These are phyloP conservation scores for Cercospora sp. DNA, from an alignment of 2,329 filamentous ascomycete genomes.

Conservation along the genomic window DNA sequence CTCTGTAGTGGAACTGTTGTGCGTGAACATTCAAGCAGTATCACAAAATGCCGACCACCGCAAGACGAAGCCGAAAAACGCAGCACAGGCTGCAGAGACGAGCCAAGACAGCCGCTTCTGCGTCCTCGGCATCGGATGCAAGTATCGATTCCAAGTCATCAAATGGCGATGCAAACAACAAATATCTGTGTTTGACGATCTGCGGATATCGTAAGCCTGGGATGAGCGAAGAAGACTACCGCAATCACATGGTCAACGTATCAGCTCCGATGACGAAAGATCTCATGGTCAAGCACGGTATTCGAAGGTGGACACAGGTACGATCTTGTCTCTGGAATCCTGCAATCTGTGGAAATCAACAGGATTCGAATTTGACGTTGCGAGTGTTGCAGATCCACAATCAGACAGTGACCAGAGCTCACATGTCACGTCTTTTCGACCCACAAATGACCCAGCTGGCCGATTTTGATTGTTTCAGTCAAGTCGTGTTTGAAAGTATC, in stretches of 20 bases:
- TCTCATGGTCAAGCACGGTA: conserved; percentile 47
- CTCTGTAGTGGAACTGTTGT: not conserved
- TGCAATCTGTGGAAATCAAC: not conserved
- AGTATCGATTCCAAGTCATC: not conserved
- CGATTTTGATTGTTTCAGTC: not conserved
- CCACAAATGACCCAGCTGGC: not conserved
- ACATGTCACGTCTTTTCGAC: not conserved
- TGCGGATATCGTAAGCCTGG: conserved; percentile 50
- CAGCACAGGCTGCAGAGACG: not conserved
- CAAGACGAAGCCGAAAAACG: not conserved
- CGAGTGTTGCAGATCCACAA: not conserved
- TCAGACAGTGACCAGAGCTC: not conserved
- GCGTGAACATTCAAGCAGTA: not conserved
- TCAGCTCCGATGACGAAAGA: conserved; percentile 50
- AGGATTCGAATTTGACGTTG: not conserved
- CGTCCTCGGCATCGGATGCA: not conserved
- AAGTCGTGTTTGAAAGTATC: not conserved
- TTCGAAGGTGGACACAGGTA: not conserved
- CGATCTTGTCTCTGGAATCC: not conserved
- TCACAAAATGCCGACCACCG: not conserved
- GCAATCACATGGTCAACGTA: conserved; percentile 50
- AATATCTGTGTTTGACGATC: conserved; percentile 34
- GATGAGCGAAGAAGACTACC: conserved; percentile 53
- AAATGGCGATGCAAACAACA: not conserved
- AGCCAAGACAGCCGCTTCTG: not conserved